Evolutionary conservation across 2,329 filamentous ascomycete species (phyloP).

Genomic region (Hirsutella rhossiliensis): DNA sequence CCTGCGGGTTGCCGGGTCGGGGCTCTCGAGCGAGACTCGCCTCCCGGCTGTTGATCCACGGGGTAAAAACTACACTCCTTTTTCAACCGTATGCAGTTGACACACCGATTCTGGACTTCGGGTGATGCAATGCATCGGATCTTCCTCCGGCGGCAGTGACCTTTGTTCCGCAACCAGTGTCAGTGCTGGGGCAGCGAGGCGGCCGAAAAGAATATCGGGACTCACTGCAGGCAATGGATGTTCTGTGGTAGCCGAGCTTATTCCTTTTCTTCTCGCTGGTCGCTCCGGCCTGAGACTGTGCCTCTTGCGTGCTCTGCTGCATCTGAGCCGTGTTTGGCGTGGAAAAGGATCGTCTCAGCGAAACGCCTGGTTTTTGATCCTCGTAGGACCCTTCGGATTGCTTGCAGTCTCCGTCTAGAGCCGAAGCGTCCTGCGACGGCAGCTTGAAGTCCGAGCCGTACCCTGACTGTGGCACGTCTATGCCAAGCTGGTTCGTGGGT

Average conservation of each 20-base stretch:
- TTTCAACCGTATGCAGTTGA: constrained; percentile 87
- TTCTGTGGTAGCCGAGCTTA: constrained; percentile 90
- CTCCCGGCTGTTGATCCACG: constrained; percentile 61
- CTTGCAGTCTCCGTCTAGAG: constrained; percentile 16
- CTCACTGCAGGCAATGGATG: constrained; percentile 92
- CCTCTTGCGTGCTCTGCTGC: constrained; percentile 18
- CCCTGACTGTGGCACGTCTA: constrained; percentile 26
- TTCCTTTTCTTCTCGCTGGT: constrained; percentile 56
- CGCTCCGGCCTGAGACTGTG: constrained; percentile 15
- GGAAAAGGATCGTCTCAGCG: constrained; percentile 36
- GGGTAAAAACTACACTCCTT: constrained; percentile 91
- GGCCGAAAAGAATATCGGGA: constrained; percentile 13
- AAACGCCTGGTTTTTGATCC: constrained; percentile 21
- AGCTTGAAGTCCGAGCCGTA: constrained; percentile 19
- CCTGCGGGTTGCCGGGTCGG: constrained; percentile 24
- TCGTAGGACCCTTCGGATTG: constrained; percentile 19
- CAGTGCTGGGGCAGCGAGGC: background rate
- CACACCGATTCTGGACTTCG: constrained; percentile 68
- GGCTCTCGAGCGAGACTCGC: constrained; percentile 31
- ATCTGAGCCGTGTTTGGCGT: constrained; percentile 34
- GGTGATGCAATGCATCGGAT: constrained; percentile 77
- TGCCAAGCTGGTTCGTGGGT: constrained; percentile 26
- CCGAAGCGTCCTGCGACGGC: constrained; percentile 17
- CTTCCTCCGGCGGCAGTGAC: constrained; percentile 84
- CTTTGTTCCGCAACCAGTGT: constrained; percentile 30